Percentiles rank a stretch among this genome's conserved stretches.
These are phyloP conservation scores for Rubroboletus satanas DNA, from an alignment of 768 basidiomycete genomes.

Conservation along the genomic window DNA sequence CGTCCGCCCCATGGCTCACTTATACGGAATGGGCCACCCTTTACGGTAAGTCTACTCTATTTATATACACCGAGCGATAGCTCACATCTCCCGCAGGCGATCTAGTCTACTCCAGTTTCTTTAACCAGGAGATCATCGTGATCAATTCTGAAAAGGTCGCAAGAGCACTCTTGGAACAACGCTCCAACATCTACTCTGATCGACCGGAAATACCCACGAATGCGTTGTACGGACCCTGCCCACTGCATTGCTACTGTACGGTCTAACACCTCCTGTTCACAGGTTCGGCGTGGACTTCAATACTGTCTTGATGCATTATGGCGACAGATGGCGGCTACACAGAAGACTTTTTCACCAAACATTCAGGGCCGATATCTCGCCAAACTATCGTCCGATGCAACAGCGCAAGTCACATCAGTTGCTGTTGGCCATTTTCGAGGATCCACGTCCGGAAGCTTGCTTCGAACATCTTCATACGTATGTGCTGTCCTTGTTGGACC, in stretches of 20 bases:
- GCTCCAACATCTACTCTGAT: conserved; percentile 31
- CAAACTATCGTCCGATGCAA: conserved; percentile 32
- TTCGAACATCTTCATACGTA: conserved; percentile 20
- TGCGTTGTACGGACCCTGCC: conserved; percentile 8
- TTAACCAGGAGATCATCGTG: conserved; percentile 25
- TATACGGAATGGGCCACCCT: conserved; percentile 16
- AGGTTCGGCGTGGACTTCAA: conserved; percentile 35
- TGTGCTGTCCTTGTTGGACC: background rate
- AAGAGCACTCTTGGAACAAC: conserved; percentile 25
- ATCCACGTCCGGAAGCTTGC: conserved; percentile 20
- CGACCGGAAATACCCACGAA: conserved; percentile 26
- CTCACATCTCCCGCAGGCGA: conserved; percentile 18
- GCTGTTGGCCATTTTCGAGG: conserved; percentile 26
- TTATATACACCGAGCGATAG: background rate
- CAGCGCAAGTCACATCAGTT: conserved; percentile 28
- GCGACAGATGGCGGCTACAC: conserved; percentile 35
- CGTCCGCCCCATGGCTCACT: conserved; percentile 16
- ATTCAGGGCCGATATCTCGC: conserved; percentile 26
- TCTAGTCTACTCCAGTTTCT: conserved; percentile 23
- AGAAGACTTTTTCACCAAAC: conserved; percentile 36
- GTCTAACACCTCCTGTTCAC: background rate
- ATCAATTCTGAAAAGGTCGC: conserved; percentile 26
- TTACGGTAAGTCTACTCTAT: conserved; percentile 10
- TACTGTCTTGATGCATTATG: conserved; percentile 34
- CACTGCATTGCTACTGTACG: background rate